Base-by-base conservation (phyloP, 2,329 filamentous ascomycete species). In the Aspergillus carbonarius region DNA sequence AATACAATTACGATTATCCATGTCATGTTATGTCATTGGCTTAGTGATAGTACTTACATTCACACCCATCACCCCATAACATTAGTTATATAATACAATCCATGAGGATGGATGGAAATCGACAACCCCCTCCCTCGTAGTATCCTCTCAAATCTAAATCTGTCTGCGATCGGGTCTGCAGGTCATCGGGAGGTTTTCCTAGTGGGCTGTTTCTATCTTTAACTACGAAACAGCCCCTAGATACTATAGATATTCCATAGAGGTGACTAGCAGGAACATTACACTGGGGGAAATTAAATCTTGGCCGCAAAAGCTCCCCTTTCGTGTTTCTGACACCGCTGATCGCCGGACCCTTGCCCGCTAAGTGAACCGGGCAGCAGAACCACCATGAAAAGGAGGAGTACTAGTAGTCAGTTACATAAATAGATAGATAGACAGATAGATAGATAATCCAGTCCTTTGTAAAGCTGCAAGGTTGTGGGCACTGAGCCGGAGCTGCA, bases 131-230 rank as follows among this genome's bases (percentile, higher is more conserved):
- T n/a, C n/a, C 18, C 39, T 1, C 37, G 32, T 23, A 40, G 13
- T 42, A 12, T 42, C 39, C 20, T 23, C 20, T 9, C 4, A 32
- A 10, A 32, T 42, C 18, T 42, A 42, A 42, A 15, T 20, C 23
- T 51, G 34, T 51, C 55, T 50, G 56, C 57, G 55, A 53, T 58
- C 51, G 54, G 57, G 40, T 47, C 55, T 55, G 59, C 47, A 54
- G 54, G 34, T 46, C 55, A 47, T 51, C 23, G 39, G 34, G 49
- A 30, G 20, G 48, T 53, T 46, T 35, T 17, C 17, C 54, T 23
- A 20, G n/a, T 49, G 51, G 40, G 15, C 17, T 53, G 58, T 58
- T 62, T 62, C 60, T 58, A 60, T 60, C 53, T 62, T 58, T 53
- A 58, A 46, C 39, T 34, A 15, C 13, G 12, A 27, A 27, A 40